Conservation (phyloP, 75 land plant species). For the Selaginella tamariscina region DNA sequence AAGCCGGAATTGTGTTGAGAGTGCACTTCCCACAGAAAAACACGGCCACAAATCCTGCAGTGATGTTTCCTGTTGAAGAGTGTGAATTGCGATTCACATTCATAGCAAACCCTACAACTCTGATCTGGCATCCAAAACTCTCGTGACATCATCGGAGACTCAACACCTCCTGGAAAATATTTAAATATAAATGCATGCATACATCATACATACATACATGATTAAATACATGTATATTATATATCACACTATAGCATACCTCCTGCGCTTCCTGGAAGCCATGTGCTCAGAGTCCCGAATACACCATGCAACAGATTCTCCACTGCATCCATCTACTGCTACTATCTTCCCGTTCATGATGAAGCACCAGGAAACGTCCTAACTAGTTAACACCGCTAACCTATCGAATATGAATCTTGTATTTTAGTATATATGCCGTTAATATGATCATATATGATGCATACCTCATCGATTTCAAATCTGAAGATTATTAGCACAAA, state of each 20-base stretch:
- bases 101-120: constrained; percentile 50
- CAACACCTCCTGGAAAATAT: constrained; percentile 23
- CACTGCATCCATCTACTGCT: not conserved
- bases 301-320: not conserved
- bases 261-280: constrained; percentile 45
- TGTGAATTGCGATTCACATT: constrained; percentile 35
- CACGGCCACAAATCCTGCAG: constrained; percentile 52
- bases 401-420: no score
- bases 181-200: no score
- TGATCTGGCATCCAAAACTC: constrained; percentile 45
- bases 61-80: constrained; percentile 32
- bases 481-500: no score
- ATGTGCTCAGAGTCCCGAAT: constrained; percentile 17
- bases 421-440: no score
- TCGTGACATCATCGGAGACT: constrained; percentile 24
- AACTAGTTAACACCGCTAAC: no score
- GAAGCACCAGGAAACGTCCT: no score
- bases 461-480: no score
- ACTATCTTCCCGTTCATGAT: not conserved
- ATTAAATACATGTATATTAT: no score
- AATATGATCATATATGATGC: no score
- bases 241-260: no score
- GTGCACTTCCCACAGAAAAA: constrained; percentile 53
- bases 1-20: constrained; percentile 46
- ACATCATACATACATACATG: no score